Evolutionary conservation across 352 stramenopile genomes (phyloP).

Genomic region (Halophytophthora polymorphica): DNA sequence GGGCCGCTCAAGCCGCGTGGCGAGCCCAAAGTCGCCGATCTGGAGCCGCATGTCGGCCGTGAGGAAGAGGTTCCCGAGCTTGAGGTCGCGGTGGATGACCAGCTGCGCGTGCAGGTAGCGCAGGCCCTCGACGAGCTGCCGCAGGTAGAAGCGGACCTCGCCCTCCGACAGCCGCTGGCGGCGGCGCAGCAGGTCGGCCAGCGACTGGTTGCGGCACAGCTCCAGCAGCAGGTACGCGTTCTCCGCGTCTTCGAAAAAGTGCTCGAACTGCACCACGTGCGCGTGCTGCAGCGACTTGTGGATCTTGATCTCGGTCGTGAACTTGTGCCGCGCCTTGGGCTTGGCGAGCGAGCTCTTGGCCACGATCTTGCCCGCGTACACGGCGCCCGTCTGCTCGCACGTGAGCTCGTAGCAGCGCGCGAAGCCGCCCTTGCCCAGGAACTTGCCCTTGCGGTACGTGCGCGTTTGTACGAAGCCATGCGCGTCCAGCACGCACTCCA

Average conservation of each 20-base stretch:
- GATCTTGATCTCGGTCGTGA: conserved; percentile 98
- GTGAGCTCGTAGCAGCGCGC: conserved; percentile 96
- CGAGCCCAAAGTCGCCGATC: conserved; percentile 96
- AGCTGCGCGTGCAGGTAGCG: conserved; percentile 93
- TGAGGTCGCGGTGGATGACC: conserved; percentile 97
- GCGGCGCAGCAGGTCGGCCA: conserved; percentile 95
- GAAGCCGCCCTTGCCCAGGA: conserved; percentile 98
- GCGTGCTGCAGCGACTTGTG: conserved; percentile 94
- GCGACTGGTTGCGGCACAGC: conserved; percentile 95
- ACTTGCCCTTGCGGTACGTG: conserved; percentile 90
- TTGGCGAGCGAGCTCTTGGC: conserved; percentile 97
- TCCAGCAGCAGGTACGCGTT: conserved; percentile 98
- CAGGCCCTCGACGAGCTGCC: conserved; percentile 90
- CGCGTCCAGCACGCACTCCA: conserved; percentile 58
- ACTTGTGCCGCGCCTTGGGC: conserved; percentile 94
- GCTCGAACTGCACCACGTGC: conserved; percentile 96
- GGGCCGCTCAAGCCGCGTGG: conserved; percentile 69
- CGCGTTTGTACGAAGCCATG: conserved; percentile 54
- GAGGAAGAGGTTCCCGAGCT: conserved; percentile 97
- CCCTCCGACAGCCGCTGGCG: conserved; percentile 93
- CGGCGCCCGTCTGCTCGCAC: conserved; percentile 89
- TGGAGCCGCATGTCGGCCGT: conserved; percentile 94
- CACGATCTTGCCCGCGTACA: conserved; percentile 98
- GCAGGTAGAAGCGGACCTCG: conserved; percentile 94
- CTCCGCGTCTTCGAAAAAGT: conserved; percentile 97